Evolutionary conservation across 176 grass and related monocot genomes (phyloP), one percentile per base, ranked within the genome.

Genomic region (Dactylis glomerata): DNA sequence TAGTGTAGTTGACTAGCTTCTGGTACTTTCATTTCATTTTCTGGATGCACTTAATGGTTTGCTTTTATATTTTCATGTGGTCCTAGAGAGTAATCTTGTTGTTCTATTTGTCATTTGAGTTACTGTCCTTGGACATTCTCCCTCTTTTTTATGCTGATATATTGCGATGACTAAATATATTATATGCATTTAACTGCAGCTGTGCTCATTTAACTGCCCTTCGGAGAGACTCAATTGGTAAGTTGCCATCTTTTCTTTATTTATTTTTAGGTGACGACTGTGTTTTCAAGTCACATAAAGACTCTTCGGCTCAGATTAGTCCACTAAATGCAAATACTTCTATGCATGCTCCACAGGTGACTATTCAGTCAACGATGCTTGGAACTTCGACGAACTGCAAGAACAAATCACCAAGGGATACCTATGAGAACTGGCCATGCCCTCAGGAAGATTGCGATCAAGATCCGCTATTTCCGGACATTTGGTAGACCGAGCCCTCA

Each of bases 191-290:
- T 92, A n/a, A 17, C 44, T 90, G 68, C 86, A 98, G 96, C 67
- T 95, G 91, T 92, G 93, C 91, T 87, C 93, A 98, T 85, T 94
- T 98, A 76, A 93, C 85, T 59, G 93, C 93, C 10, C 68, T 98
- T 12, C 85, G 89, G 63, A 86, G 93, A 79, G 93, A 98, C 57
- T 95, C 87, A 24, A 95, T 95, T 55, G 96, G 91, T 98, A 92
- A 86, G 44, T 78, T 47, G 12, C 5, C 10, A 23, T 32, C 17
- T 0, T 68, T 8, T n/a, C n/a, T n/a, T n/a, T n/a, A n/a, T n/a
- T n/a, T n/a, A n/a, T n/a, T n/a, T n/a, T n/a, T n/a, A n/a, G n/a
- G n/a, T n/a, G n/a, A n/a, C n/a, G n/a, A n/a, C n/a, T n/a, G n/a
- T n/a, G n/a, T n/a, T n/a, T n/a, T n/a, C n/a, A n/a, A n/a, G n/a